Base-by-base conservation (phyloP, 2,329 filamentous ascomycete genomes). In the Talaromyces pinophilus region DNA sequence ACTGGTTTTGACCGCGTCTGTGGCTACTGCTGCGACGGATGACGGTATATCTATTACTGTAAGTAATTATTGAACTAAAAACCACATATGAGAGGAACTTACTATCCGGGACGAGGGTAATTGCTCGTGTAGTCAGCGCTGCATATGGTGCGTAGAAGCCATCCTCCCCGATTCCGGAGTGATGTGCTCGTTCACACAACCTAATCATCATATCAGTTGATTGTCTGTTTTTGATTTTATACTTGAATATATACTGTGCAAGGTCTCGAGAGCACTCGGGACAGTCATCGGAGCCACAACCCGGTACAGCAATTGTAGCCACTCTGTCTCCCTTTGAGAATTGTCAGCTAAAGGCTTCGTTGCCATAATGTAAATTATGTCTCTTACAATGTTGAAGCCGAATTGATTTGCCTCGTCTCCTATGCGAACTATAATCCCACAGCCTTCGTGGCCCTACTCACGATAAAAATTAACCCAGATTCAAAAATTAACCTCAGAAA, bases 1-100 rank as follows among this genome's bases (percentile, higher is more conserved):
- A 1, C 78, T 75, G 5, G 79, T 81, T 25, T 72, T 75, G 0
- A 82, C 79, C 1, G 79, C 79, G 68, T 81, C 79, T 5, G 79
- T 79, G 2, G 79, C 75, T 0, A 81, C 76, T 1, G 79, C 79
- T 0, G 78, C 79, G 25, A 76, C 70, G 1, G 72, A 72, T 4
- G 74, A 70, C 13, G 66, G 15, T 5, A 71, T 65, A 2, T 63
- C 69, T 71, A 50, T 10, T 81, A 3, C 11, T 25, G 8, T 48
- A 48, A 48, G 46, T 7, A 13, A 25, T 11, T 25, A 25, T 22
- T 2, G 11, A 15, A 6, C 2, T 6, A 15, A 25, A 10, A 15
- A 7, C 5, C 4, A 13, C 1, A 48, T 22, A 22, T 6, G 5
- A 79, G 22, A 13, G 17, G 19, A 38, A 42, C 19, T 22, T 8